Evolutionary conservation across 371 early-diverging fungal genomes (phyloP).

Genomic region (Rhizopus delemar): DNA sequence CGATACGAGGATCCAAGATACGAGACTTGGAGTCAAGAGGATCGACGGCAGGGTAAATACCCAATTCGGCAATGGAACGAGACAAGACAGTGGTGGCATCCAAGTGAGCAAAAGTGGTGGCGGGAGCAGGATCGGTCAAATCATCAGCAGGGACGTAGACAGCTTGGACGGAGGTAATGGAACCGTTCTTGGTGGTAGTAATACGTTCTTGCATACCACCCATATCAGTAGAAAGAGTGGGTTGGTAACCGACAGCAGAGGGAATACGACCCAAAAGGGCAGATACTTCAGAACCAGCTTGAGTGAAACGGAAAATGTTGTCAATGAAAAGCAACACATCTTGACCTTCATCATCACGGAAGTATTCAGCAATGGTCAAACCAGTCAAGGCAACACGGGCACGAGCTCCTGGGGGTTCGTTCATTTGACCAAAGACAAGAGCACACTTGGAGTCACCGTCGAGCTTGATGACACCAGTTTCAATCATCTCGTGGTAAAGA

Average conservation of each 20-base stretch:
- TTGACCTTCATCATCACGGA: constrained; percentile 99
- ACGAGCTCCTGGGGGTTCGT: constrained; percentile 99
- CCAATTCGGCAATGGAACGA: constrained; percentile 96
- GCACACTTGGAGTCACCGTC: constrained; percentile 95
- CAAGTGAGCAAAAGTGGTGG: constrained; percentile 98
- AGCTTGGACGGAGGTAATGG: constrained; percentile 97
- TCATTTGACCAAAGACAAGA: constrained; percentile 98
- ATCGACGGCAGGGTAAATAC: constrained; percentile 99
- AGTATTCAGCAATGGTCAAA: constrained; percentile 97
- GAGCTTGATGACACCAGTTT: constrained; percentile 93
- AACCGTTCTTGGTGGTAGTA: constrained; percentile 99
- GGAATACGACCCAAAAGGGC: constrained; percentile 98
- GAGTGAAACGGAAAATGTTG: constrained; percentile 98
- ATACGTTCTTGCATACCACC: constrained; percentile 99
- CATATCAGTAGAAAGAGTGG: constrained; percentile 95
- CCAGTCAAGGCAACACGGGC: constrained; percentile 99
- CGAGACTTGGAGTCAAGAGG: constrained; percentile 98
- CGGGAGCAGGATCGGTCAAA: constrained; percentile 99
- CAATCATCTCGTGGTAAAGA: constrained; percentile 97
- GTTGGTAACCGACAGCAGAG: constrained; percentile 99
- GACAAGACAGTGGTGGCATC: constrained; percentile 99
- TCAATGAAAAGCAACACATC: constrained; percentile 99
- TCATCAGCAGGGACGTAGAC: constrained; percentile 99
- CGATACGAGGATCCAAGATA: constrained; percentile 95
- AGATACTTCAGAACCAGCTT: constrained; percentile 95